Evolutionary conservation across 495 filamentous ascomycete genomes (phyloP).

Genomic region (Stereocaulon alpinum): DNA sequence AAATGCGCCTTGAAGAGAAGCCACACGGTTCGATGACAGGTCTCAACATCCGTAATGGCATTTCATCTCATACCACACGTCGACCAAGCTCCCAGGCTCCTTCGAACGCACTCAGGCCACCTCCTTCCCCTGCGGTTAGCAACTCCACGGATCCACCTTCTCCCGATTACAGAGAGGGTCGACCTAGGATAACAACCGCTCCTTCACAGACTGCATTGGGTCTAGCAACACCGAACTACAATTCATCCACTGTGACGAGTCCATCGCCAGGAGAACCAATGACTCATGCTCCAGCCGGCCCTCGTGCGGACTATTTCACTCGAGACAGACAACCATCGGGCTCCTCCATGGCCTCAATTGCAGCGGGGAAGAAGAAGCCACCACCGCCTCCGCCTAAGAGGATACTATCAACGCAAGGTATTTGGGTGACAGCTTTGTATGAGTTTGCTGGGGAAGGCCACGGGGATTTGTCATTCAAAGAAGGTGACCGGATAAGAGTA

Average conservation of each 20-base stretch:
- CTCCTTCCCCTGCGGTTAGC: constrained; percentile 23
- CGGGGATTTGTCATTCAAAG: constrained; percentile 70
- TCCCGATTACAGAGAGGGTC: constrained; percentile 18
- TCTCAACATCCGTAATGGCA: constrained; percentile 29
- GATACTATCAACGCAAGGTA: constrained; percentile 34
- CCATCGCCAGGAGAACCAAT: constrained; percentile 21
- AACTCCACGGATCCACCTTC: constrained; percentile 23
- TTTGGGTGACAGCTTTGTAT: constrained; percentile 73
- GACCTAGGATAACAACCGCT: constrained; percentile 20
- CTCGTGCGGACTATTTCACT: constrained; percentile 44
- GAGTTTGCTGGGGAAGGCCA: constrained; percentile 60
- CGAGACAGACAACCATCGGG: constrained; percentile 31
- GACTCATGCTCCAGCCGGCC: constrained; percentile 24
- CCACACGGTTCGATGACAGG: constrained; percentile 29
- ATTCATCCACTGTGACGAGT: constrained; percentile 18
- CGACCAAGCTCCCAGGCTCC: constrained; percentile 18
- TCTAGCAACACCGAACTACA: constrained; percentile 24
- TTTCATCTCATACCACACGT: constrained; percentile 17
- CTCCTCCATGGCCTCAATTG: constrained; percentile 30
- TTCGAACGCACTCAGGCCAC: constrained; percentile 22
- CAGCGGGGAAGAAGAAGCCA: constrained; percentile 47
- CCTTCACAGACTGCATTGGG: constrained; percentile 23
- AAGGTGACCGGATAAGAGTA: constrained; percentile 78
- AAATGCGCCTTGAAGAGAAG: constrained; percentile 41
- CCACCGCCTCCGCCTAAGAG: constrained; percentile 65